Evolutionary conservation across 306 rosid genomes (phyloP).

Genomic region (Canavalia ensiformis): DNA sequence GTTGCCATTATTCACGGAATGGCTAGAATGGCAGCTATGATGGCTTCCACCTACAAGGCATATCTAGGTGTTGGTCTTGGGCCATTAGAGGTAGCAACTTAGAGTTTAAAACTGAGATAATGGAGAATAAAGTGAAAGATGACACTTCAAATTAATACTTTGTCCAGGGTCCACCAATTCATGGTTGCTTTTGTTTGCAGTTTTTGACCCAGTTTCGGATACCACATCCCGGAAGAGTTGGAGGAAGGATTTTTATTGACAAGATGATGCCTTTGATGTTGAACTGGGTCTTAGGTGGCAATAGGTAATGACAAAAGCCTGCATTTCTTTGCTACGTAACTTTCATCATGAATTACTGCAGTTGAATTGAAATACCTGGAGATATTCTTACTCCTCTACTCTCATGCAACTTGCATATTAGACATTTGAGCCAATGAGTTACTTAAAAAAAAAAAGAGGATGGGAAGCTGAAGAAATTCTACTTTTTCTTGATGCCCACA

Average conservation of each 20-base stretch:
- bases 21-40: slow-evolving; percentile 98
- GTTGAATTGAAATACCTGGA: slow-evolving; percentile 1
- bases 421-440: slow-evolving; percentile 31
- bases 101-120: slow-evolving; percentile 2
- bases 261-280: slow-evolving; percentile 90
- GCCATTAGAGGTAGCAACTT: slow-evolving; percentile 75
- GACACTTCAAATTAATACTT: neutral
- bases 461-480: slow-evolving; percentile 35
- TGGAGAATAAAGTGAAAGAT: slow-evolving; percentile 35
- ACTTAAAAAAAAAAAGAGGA: neutral
- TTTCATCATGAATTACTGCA: slow-evolving; percentile 29
- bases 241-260: slow-evolving; percentile 85
- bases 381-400: slow-evolving; percentile 7
- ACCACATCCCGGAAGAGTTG: slow-evolving; percentile 96
- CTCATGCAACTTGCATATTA: slow-evolving; percentile 20
- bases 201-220: slow-evolving; percentile 88
- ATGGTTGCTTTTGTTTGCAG: slow-evolving; percentile 55
- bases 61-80: slow-evolving; percentile 97
- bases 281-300: slow-evolving; percentile 97
- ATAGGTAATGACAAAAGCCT: slow-evolving; percentile 64
- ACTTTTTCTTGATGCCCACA: slow-evolving; percentile 13
- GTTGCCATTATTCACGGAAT: slow-evolving; percentile 89
- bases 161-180: neutral
- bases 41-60: slow-evolving; percentile 96
- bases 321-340: slow-evolving; percentile 30